Evolutionary conservation across 2,329 filamentous ascomycete genomes (phyloP).

Genomic region (Aspergillus felis): DNA sequence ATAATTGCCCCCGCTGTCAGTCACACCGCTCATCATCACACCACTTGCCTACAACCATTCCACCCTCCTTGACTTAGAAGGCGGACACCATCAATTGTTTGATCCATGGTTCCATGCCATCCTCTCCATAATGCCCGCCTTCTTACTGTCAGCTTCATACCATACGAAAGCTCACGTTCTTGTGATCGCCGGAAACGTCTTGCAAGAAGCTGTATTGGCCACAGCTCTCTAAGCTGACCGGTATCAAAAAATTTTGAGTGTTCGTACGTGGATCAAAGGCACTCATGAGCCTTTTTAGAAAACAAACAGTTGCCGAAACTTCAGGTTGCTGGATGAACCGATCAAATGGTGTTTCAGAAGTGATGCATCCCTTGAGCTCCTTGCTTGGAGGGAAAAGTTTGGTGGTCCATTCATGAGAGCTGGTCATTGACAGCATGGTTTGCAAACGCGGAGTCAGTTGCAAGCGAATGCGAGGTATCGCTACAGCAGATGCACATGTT

Average conservation of each 20-base stretch:
- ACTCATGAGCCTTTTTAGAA: background rate
- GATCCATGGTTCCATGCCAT: conserved; percentile 7
- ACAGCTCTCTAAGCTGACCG: conserved; percentile 4
- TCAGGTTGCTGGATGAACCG: background rate
- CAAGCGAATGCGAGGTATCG: background rate
- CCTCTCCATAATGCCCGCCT: background rate
- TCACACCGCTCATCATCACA: conserved; percentile 28
- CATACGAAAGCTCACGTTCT: conserved; percentile 10
- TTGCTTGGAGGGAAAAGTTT: background rate
- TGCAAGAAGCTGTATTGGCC: conserved; percentile 3
- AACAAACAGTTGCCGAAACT: background rate
- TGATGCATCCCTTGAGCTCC: background rate
- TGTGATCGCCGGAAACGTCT: conserved; percentile 9
- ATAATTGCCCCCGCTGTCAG: conserved; percentile 11
- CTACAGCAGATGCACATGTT: background rate
- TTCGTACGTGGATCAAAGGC: background rate
- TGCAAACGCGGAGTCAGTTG: background rate
- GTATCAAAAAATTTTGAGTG: background rate
- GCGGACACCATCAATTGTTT: conserved; percentile 1
- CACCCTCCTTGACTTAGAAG: background rate
- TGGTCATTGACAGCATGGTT: background rate
- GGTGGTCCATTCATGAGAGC: background rate
- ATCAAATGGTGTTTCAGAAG: conserved; percentile 1
- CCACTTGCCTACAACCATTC: conserved; percentile 13
- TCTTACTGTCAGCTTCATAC: conserved; percentile 5